Evolutionary conservation across 2,329 filamentous ascomycete genomes (phyloP), one percentile per base, ranked within the genome.

Genomic region (Aspergillus sp.): DNA sequence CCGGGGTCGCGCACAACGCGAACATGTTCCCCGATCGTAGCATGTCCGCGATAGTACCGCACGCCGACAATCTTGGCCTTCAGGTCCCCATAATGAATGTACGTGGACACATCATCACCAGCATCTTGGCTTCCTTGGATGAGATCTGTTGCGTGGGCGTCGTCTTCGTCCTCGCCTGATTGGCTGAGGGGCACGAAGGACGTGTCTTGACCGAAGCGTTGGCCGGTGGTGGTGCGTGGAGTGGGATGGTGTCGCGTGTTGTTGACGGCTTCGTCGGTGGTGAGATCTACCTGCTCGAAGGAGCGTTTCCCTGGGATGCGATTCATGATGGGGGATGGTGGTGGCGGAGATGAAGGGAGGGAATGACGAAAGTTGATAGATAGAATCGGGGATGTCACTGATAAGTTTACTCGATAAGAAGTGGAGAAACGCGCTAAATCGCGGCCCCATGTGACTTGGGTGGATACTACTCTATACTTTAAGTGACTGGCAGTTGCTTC

Each of bases 41-140:
- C 88, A 65, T 82, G 79, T 1, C 89, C 89, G 57, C 74, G 75
- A 72, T 91, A 91, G 70, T 85, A 90, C 78, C 82, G 68, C 70
- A 84, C 76, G 2, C 86, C 87, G 2, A 89, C 86, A 53, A 88
- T 85, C 58, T 87, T 87, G 17, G 79, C 80, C 17, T 80, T 69
- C 17, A 85, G 59, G 39, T 69, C 68, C 3, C 79, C 78, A 60
- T 80, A 80, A 19, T 77, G 73, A 45, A 76, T 68, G 50, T 69
- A 76, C 23, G 64, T 72, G 2, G 72, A 69, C n/a, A 72, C 63
- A 53, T 79, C 77, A 62, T 79, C 74, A 7, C 57, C 32, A 15
- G 32, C 58, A 21, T 69, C 73, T 58, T 78, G 75, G 41, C 64
- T 74, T 12, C 67, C 66, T 43, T 73, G 70, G 13, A 77, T 57